phyloP scores from a whole-genome alignment of 2,329 filamentous ascomycete species.

The Trichoderma brevicompactum region DNA sequence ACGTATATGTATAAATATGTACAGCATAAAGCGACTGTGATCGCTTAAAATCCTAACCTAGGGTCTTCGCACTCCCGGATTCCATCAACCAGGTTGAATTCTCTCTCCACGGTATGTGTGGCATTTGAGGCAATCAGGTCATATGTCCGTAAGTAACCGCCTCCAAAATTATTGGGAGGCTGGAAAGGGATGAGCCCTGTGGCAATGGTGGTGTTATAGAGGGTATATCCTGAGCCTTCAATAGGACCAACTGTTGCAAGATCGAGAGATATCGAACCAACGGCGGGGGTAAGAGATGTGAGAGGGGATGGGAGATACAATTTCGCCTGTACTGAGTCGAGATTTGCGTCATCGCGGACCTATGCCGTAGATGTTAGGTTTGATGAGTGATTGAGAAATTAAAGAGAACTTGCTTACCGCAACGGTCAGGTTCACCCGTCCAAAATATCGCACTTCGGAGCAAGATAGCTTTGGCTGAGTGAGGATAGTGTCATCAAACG shows the following conservation, averaged over 20 bases:
- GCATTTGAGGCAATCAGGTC: conserved; percentile 29
- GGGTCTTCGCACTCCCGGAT: neutral
- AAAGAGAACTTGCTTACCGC: neutral
- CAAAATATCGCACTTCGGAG: neutral
- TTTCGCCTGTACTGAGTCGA: neutral
- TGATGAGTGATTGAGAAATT: neutral
- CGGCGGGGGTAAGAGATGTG: conserved; percentile 7
- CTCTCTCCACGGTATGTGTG: conserved; percentile 15
- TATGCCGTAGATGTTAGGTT: neutral
- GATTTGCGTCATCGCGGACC: conserved; percentile 9
- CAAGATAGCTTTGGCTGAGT: conserved; percentile 25
- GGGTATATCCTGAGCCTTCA: conserved; percentile 18
- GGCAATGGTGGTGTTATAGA: conserved; percentile 24
- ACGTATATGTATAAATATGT: neutral
- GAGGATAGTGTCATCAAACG: conserved; percentile 26
- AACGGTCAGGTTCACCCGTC: conserved; percentile 21
- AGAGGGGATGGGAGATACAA: conserved; percentile 9
- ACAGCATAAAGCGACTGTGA: no score
- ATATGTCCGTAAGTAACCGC: conserved; percentile 27
- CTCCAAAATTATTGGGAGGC: neutral
- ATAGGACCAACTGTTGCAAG: conserved; percentile 18
- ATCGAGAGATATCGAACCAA: conserved; percentile 16
- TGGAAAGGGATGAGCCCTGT: conserved; percentile 4
- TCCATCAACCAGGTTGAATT: conserved; percentile 28
- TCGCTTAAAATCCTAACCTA: no score